Percentiles rank a stretch among this genome's conserved stretches.
phyloP scores from a whole-genome alignment of 148 eudicot genomes.

The Arbutus unedo region DNA sequence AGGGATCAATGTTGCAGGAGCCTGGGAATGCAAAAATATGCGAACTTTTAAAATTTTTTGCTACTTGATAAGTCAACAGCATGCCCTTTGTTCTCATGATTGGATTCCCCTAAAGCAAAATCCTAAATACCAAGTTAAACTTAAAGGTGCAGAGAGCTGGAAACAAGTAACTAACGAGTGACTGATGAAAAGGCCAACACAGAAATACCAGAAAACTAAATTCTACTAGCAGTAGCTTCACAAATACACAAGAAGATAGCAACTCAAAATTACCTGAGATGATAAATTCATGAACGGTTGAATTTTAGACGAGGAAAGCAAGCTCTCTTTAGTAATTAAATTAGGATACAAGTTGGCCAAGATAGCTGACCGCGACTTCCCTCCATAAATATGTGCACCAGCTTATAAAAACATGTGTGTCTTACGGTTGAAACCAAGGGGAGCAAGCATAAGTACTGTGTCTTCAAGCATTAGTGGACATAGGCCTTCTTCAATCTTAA shows the following conservation, averaged over 20 bases:
- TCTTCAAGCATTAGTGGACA: constrained; percentile 97
- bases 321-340: constrained; percentile 82
- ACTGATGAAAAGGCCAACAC: neutral
- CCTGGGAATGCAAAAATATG: neutral
- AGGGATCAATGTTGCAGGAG: neutral
- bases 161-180: neutral
- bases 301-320: constrained; percentile 79
- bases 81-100: neutral
- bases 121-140: neutral
- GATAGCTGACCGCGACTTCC: constrained; percentile 72
- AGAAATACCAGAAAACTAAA: neutral
- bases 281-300: constrained; percentile 85
- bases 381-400: constrained; percentile 97
- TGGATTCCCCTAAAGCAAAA: neutral
- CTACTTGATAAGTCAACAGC: neutral
- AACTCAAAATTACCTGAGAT: constrained; percentile 62
- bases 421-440: constrained; percentile 85
- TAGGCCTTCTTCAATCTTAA: constrained; percentile 86
- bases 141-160: neutral
- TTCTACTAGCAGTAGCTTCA: neutral
- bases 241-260: neutral
- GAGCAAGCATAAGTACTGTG: constrained; percentile 93
- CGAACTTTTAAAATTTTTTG: neutral
- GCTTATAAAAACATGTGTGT: constrained; percentile 78
- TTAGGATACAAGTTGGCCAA: constrained; percentile 80